Base-by-base conservation (phyloP, 2,329 filamentous ascomycete genomes). In the Coccinonectria pachysandricola region DNA sequence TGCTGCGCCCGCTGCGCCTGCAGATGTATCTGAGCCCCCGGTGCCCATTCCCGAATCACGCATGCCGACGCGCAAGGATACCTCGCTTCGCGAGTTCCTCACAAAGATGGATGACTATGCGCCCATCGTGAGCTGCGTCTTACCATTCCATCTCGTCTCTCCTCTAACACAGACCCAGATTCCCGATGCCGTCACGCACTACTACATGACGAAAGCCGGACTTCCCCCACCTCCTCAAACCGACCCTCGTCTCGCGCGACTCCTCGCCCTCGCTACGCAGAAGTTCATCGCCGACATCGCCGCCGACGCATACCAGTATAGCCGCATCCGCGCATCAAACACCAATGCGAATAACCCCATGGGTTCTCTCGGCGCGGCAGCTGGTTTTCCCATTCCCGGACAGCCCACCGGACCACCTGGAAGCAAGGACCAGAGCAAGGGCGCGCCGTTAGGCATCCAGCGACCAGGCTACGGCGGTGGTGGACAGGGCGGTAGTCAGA, bases 241-340 rank as follows among this genome's bases (percentile, higher is more conserved):
- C 27, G 85, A 94, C 46, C 79, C 79, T 12, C 84, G 87, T 32
- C 80, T 98, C 15, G 85, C 88, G 12, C 85, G 88, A 24, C 79
- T 98, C 3, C 79, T 98, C 21, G 88, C 91, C 3, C 80, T 98
- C 7, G 91, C 91, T n/a, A 94, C 91, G 0, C 91, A 98, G 52
- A 98, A 98, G 54, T 98, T 98, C 65, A 83, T 98, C 46, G 87
- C 91, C 32, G 91, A 98, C 54, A 85, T 98, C 40, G 91, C 91
- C 2, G 87, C 91, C 31, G 91, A 98, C 54, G 86, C 91, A 3
- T 98, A 98, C 56, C 91, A 98, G 59, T 96, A 95, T 66, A 86
- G 81, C 35, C 84, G 88, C 27, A 96, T 98, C 48, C 79, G 91
- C 20, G 83, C 84, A n/a, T 88, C 83, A 12, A 86, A 79, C 32